Percentiles rank a stretch among this genome's conserved stretches.
Evolutionary conservation across 1,139 yeast genomes (phyloP).

Genomic region (Pichia sp.): DNA sequence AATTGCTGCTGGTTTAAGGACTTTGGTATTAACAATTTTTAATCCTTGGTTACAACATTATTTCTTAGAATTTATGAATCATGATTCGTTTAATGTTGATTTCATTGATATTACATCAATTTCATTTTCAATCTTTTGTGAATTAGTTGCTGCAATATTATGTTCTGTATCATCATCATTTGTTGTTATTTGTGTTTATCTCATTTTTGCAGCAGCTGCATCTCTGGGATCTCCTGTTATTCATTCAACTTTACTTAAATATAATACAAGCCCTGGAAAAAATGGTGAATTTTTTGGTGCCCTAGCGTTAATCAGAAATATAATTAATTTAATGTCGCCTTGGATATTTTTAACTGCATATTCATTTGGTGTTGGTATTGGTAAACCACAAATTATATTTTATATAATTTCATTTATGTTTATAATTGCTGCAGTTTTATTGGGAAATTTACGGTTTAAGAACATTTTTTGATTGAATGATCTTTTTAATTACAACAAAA

Average conservation of each 20-base stretch:
- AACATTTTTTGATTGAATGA: not conserved
- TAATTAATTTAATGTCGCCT: conserved; percentile 37
- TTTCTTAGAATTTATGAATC: conserved; percentile 30
- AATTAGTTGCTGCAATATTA: conserved; percentile 38
- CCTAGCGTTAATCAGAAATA: conserved; percentile 40
- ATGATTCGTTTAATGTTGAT: conserved; percentile 39
- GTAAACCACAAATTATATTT: conserved; percentile 12
- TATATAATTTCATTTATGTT: conserved; percentile 7
- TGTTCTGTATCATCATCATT: conserved; percentile 32
- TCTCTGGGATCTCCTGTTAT: conserved; percentile 43
- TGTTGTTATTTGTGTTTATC: conserved; percentile 21
- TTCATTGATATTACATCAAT: conserved; percentile 45
- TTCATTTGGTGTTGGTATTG: conserved; percentile 13
- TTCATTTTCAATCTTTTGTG: conserved; percentile 34
- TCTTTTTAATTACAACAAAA: too few relatives aligned
- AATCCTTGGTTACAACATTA: conserved; percentile 39
- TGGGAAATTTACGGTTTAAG: conserved; percentile 10
- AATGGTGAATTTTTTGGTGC: conserved; percentile 53
- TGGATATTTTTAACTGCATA: conserved; percentile 37
- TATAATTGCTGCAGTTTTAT: conserved; percentile 2
- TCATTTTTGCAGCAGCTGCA: conserved; percentile 43
- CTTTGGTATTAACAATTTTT: conserved; percentile 36
- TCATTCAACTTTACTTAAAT: conserved; percentile 46
- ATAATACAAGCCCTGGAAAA: conserved; percentile 36
- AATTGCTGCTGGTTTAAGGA: conserved; percentile 42